Percentiles rank a stretch among this genome's conserved stretches.
These are phyloP conservation scores for Dendryphion nanum DNA, from an alignment of 2,329 filamentous ascomycete genomes.

Conservation along the genomic window DNA sequence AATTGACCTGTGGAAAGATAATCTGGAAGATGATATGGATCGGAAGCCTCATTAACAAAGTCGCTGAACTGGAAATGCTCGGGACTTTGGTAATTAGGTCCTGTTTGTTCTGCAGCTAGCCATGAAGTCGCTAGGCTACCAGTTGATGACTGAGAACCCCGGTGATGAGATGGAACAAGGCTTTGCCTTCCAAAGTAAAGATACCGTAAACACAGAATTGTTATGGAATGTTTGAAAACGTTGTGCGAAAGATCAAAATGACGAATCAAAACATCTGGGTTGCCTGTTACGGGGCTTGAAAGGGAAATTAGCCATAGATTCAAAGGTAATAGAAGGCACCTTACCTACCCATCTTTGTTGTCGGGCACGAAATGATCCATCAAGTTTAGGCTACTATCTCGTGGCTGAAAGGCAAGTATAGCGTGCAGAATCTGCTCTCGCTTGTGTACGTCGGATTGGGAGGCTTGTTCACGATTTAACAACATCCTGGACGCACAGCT, in stretches of 20 bases:
- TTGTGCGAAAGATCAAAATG: too few relatives aligned
- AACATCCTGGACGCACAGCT: slow-evolving; percentile 13
- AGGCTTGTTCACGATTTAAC: slow-evolving; percentile 2
- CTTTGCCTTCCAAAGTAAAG: slow-evolving; percentile 18
- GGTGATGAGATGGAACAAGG: slow-evolving; percentile 5
- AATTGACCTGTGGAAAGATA: slow-evolving; percentile 8
- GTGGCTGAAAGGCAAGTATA: slow-evolving; percentile 12
- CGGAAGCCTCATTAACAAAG: background rate
- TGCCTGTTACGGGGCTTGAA: too few relatives aligned
- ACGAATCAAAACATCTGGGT: too few relatives aligned
- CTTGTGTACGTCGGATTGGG: slow-evolving; percentile 10
- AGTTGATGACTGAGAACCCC: background rate
- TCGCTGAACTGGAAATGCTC: slow-evolving; percentile 3
- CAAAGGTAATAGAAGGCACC: too few relatives aligned
- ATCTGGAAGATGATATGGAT: background rate
- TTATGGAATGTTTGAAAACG: too few relatives aligned
- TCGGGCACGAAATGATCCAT: too few relatives aligned
- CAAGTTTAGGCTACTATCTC: too few relatives aligned
- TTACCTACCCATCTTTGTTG: slow-evolving; percentile 7
- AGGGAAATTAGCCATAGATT: too few relatives aligned
- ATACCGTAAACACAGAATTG: slow-evolving; percentile 17
- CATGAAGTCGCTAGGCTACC: background rate
- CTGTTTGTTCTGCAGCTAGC: slow-evolving; percentile 3
- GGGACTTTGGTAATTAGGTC: slow-evolving; percentile 4
- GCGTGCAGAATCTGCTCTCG: slow-evolving; percentile 18